Conservation (phyloP, 306 rosid genomes). For the Ormosia emarginata region DNA sequence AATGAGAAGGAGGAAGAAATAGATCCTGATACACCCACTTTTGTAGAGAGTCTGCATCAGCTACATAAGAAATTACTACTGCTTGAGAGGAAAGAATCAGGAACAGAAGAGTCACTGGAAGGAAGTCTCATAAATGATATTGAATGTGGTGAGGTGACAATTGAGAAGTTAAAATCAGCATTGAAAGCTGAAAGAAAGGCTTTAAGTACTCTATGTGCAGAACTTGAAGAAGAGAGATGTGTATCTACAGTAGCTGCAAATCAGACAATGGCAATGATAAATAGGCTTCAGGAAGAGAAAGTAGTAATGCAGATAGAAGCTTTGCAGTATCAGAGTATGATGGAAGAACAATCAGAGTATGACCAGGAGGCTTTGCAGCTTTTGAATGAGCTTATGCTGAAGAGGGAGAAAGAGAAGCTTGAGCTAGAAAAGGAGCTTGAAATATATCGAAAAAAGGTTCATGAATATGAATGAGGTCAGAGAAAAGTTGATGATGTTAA, state of each 20-base stretch:
- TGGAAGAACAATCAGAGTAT: conserved; percentile 96
- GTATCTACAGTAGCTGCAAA: conserved; percentile 90
- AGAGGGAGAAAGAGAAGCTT: conserved; percentile 89
- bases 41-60: conserved; percentile 57
- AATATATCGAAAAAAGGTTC: conserved; percentile 63
- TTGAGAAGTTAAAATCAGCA: conserved; percentile 65
- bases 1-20: conserved; percentile 68
- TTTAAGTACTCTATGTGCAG: conserved; percentile 63
- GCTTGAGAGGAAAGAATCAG: conserved; percentile 74
- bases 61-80: conserved; percentile 62
- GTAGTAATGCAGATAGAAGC: conserved; percentile 99
- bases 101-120: conserved; percentile 76
- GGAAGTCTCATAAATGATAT: conserved; percentile 72
- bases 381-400: conserved; percentile 78
- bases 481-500: conserved; percentile 55
- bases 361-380: conserved; percentile 95
- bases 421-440: conserved; percentile 84
- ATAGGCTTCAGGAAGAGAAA: conserved; percentile 94
- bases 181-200: conserved; percentile 72
- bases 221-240: conserved; percentile 96
- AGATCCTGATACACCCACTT: conserved; percentile 77
- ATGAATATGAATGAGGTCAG: conserved; percentile 58
- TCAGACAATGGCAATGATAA: conserved; percentile 99
- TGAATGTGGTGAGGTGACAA: conserved; percentile 53
- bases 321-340: conserved; percentile 93